Evolutionary conservation across 495 filamentous ascomycete species (phyloP).

Genomic region (Aspergillus ostianus): DNA sequence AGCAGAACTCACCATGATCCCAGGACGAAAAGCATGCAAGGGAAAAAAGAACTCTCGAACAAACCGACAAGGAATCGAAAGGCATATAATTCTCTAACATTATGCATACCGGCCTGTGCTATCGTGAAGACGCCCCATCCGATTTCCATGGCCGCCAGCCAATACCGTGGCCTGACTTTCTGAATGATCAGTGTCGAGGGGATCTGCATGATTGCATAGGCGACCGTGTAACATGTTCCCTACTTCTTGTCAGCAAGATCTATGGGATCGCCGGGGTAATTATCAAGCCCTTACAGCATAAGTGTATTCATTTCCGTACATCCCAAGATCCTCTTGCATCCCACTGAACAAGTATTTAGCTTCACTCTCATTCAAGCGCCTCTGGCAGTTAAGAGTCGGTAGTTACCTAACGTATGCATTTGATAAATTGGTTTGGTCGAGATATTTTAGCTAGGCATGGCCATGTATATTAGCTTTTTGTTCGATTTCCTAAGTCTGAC

Average conservation of each 20-base stretch:
- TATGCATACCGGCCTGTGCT: constrained; percentile 24
- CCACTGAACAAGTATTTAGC: constrained; percentile 2
- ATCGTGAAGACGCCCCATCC: constrained; percentile 43
- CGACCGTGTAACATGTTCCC: constrained; percentile 16
- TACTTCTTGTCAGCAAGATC: neutral
- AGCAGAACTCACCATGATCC: constrained; percentile 3
- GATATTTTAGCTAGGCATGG: constrained; percentile 8
- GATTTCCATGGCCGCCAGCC: constrained; percentile 40
- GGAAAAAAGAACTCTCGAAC: constrained; percentile 20
- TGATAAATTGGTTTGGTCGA: constrained; percentile 33
- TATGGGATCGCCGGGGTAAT: neutral
- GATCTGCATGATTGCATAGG: constrained; percentile 21
- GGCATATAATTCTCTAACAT: constrained; percentile 15
- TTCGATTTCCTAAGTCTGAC: no score
- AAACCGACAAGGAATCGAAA: constrained; percentile 25
- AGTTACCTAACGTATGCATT: constrained; percentile 27
- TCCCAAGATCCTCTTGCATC: constrained; percentile 19
- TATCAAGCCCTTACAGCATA: constrained; percentile 11
- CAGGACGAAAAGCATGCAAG: constrained; percentile 16
- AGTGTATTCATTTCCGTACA: constrained; percentile 33
- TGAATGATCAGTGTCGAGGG: constrained; percentile 22
- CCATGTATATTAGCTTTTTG: neutral
- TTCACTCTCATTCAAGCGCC: neutral
- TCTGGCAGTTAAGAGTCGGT: neutral
- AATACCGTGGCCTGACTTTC: constrained; percentile 26